Conservation (phyloP, 2,329 filamentous ascomycete genomes). For the Trichoderma citrinoviride region DNA sequence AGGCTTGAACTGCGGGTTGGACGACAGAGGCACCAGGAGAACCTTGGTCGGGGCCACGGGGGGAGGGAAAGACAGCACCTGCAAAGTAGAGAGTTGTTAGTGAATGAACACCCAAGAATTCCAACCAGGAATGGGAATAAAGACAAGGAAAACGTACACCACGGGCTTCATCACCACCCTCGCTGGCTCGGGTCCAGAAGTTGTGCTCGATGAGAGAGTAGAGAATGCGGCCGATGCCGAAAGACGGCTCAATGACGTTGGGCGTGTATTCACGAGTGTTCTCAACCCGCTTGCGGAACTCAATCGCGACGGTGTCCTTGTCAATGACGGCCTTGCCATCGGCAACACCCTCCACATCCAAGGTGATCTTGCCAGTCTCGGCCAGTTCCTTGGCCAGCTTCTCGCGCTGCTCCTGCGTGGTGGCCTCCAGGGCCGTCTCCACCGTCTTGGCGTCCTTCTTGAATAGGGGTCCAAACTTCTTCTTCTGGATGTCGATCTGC, state of each 20-base stretch:
- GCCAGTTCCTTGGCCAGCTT: conserved; percentile 72
- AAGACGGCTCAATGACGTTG: conserved; percentile 96
- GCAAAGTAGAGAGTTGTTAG: not conserved
- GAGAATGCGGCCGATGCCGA: conserved; percentile 91
- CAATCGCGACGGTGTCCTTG: conserved; percentile 77
- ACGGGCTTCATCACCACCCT: conserved; percentile 68
- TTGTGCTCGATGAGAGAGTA: conserved; percentile 92
- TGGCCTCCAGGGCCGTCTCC: conserved; percentile 71
- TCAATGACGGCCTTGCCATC: conserved; percentile 75
- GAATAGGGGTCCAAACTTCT: conserved; percentile 92
- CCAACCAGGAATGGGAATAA: not conserved
- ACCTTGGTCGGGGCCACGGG: conserved; percentile 92
- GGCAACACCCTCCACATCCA: conserved; percentile 67
- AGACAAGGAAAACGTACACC: conserved; percentile 58
- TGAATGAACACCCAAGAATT: too few relatives aligned
- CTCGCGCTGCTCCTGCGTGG: conserved; percentile 79
- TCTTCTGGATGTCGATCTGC: conserved; percentile 84
- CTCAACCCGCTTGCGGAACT: conserved; percentile 78
- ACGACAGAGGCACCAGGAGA: conserved; percentile 83
- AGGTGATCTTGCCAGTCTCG: conserved; percentile 68
- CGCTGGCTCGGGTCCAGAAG: conserved; percentile 79
- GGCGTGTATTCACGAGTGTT: conserved; percentile 88
- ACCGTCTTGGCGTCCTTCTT: conserved; percentile 91
- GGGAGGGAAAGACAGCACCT: conserved; percentile 55
- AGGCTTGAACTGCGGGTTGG: conserved; percentile 77